Base-by-base conservation (phyloP, 345 rosid species). In the Salix purpurea region DNA sequence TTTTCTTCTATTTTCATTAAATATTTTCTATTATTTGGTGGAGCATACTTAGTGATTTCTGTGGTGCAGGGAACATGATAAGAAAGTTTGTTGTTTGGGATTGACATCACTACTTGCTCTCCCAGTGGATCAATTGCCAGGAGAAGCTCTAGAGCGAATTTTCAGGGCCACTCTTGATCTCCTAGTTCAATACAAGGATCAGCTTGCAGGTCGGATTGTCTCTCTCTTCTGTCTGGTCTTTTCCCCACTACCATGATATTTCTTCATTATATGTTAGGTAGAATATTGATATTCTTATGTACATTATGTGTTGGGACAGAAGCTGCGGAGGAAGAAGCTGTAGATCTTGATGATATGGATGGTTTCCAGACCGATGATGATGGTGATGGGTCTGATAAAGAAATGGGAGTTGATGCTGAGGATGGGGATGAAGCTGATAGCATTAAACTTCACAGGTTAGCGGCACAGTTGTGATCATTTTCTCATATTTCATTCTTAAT, bases 11-110 rank as follows among this genome's bases (percentile, higher is more conserved):
- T 16, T 50, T 8, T 40, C 58, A 50, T 50, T 50, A 50, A 18
- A 50, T 18, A n/a, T 21, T 50, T 50, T 56, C 62, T 56, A 56
- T n/a, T 14, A 56, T 56, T 54, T n/a, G 28, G 13, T 56, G 62
- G 26, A 56, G 23, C 28, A 56, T 52, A 69, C 65, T 40, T 40
- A 82, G 64, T 75, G 40, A 61, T 77, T 64, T 85, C 71, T 72
- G 50, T 66, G 58, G 79, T 70, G 69, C 91, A 96, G 99, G 90
- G 98, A 90, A 76, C 94, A 96, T 74, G 97, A 90, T 80, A 96
- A 96, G 84, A 96, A 96, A 86, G 94, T 96, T 60, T 96, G 99
- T 86, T 92, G 97, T 86, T 86, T 96, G 90, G 99, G 99, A 44
- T 86, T 96, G 89, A 89, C 89, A 37, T 89, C 99, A 75, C 84